Evolutionary conservation across 1,139 yeast genomes (phyloP).

Genomic region (Geotrichum citri-aurantii): DNA sequence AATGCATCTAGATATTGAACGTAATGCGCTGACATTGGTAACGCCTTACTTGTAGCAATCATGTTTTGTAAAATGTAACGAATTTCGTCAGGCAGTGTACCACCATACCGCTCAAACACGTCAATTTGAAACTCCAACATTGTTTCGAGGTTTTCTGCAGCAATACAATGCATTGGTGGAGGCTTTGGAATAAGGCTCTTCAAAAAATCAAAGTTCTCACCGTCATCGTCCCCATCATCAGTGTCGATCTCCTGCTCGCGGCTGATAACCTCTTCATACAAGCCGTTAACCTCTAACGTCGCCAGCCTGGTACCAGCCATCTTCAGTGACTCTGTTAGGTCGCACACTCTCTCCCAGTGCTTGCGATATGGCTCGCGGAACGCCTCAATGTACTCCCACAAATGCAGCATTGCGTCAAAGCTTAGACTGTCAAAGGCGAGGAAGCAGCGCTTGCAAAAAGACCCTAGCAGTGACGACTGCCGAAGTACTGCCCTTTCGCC

Average conservation of each 20-base stretch:
- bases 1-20: conserved; percentile 60
- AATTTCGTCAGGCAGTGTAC: conserved; percentile 43
- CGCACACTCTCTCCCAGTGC: conserved; percentile 1
- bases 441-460: conserved; percentile 40
- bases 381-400: conserved; percentile 52
- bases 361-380: conserved; percentile 40
- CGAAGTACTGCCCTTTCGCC: conserved; percentile 1
- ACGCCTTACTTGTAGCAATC: conserved; percentile 48
- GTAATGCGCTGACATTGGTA: conserved; percentile 60
- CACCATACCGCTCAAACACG: conserved; percentile 44
- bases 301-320: background rate
- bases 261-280: background rate
- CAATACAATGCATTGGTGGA: conserved; percentile 28
- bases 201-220: background rate
- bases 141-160: conserved; percentile 49
- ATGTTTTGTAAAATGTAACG: conserved; percentile 44
- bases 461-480: conserved; percentile 36
- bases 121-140: conserved; percentile 53
- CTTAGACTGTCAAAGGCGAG: conserved; percentile 49
- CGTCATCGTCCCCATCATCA: background rate
- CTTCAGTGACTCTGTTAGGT: background rate
- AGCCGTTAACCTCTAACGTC: background rate
- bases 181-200: conserved; percentile 7
- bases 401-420: conserved; percentile 50
- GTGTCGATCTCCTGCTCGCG: background rate